These are phyloP conservation scores for Tuber borchii DNA, from an alignment of 495 filamentous ascomycete genomes.

Conservation along the genomic window DNA sequence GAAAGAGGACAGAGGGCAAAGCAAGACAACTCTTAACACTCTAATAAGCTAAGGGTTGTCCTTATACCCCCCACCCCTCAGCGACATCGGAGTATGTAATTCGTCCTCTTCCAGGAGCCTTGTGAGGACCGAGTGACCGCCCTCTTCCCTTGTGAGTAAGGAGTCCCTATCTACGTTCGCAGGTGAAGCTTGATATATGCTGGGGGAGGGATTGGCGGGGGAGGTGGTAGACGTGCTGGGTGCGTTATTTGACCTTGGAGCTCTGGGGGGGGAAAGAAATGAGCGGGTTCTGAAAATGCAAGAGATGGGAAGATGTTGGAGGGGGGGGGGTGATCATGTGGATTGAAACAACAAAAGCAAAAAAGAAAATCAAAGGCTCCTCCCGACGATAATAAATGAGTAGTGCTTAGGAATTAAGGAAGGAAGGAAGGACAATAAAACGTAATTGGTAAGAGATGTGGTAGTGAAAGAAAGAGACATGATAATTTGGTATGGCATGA, in stretches of 20 bases:
- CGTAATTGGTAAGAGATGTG: background rate
- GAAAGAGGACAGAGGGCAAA: background rate
- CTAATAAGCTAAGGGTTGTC: background rate
- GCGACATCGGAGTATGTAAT: background rate
- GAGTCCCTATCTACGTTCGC: background rate
- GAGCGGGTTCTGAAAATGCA: constrained; percentile 6
- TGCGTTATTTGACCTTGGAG: background rate
- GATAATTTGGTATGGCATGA: background rate
- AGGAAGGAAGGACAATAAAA: background rate
- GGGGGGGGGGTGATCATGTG: background rate
- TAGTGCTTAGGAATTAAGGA: background rate
- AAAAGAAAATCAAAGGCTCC: constrained; percentile 22
- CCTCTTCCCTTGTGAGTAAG: background rate
- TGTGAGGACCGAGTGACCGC: background rate
- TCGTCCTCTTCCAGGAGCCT: background rate
- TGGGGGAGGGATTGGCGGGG: background rate
- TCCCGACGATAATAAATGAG: constrained; percentile 14
- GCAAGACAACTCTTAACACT: background rate
- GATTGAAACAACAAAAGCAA: constrained; percentile 3
- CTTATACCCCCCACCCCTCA: background rate
- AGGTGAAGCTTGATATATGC: background rate
- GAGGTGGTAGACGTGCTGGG: background rate
- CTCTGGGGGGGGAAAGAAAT: background rate
- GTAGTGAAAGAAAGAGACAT: background rate
- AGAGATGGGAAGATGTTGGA: constrained; percentile 4